phyloP scores from a whole-genome alignment of 257 asterid genomes.

The Penstemon newberryi region DNA sequence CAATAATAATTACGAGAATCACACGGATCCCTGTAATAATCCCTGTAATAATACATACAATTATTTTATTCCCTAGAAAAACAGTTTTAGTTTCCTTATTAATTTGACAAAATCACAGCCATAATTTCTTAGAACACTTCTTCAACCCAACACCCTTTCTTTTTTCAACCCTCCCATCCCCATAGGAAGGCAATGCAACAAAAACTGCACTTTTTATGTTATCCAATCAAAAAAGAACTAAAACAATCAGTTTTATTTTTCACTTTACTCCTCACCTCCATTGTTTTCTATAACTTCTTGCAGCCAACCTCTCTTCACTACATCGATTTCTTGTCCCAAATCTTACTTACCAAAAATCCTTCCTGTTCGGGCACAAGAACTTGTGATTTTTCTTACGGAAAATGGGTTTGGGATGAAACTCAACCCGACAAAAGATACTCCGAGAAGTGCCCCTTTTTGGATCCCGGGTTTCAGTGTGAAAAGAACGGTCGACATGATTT shows the following conservation, averaged over 20 bases:
- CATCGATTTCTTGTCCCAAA: conserved; percentile 38
- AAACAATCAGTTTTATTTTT: conserved; percentile 35
- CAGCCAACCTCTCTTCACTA: conserved; percentile 40
- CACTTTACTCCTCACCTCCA: conserved; percentile 39
- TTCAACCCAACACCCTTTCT: conserved; percentile 22
- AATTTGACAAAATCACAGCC: conserved; percentile 22
- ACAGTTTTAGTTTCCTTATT: conserved; percentile 1
- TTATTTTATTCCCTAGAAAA: neutral
- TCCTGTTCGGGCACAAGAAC: neutral
- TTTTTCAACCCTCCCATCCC: conserved; percentile 13
- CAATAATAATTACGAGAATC: neutral
- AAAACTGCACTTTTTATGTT: conserved; percentile 33
- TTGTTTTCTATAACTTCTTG: conserved; percentile 30
- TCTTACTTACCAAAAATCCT: conserved; percentile 22
- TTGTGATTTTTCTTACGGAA: conserved; percentile 71
- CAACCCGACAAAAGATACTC: conserved; percentile 43
- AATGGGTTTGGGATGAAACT: conserved; percentile 71
- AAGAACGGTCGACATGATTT: conserved; percentile 56
- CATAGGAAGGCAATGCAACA: conserved; percentile 51
- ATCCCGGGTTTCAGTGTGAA: conserved; percentile 85
- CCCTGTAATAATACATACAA: neutral
- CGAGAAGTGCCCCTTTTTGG: conserved; percentile 82
- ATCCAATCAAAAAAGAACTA: conserved; percentile 38
- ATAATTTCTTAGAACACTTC: conserved; percentile 13
- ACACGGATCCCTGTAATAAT: neutral